Evolutionary conservation across 352 stramenopile species (phyloP), one percentile per base, ranked within the genome.

Genomic region (Globisporangium canariense): DNA sequence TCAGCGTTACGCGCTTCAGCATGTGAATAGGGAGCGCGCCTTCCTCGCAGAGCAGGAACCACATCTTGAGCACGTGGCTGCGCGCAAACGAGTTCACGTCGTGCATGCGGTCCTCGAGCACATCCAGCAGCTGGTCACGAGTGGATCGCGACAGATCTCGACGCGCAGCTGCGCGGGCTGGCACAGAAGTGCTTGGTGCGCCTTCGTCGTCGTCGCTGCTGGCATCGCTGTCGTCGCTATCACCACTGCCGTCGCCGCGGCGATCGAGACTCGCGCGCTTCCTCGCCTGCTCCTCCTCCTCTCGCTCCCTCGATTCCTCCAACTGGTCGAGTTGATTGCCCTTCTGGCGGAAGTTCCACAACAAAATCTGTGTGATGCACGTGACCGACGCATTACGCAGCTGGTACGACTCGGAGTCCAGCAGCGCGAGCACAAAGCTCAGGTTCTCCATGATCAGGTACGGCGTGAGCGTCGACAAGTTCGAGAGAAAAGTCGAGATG

Each of bases 21-120:
- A 82, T 86, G 38, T 93, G 90, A 32, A 97, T 68, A 4, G 96
- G 96, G 4, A 99, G 66, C 10, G 85, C 88, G 20, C 87, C 81
- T 67, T 85, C 77, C 57, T 97, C 81, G 22, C 86, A 88, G 6
- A 99, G 76, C 14, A 83, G 70, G 49, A 84, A 83, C 79, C 90
- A 97, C 64, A 96, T 90, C 65, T 97, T 98, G 28, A 99, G 76
- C 38, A 95, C 84, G 38, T 97, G 87, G 14, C 86, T 85, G 52
- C 96, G 76, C 4, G 92, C 96, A 64, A 97, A 98, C 0, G 92
- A 97, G 61, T 97, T 98, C 18, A 96, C 70, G 72, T 99, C 96
- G 46, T 92, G 79, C n/a, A 84, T 82, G 55, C 93, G 85, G 58
- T 97, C 88, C 52, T 91, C 81, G 0, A 99, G 71, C 49, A 99